Evolutionary conservation across 176 grass and related monocot genomes (phyloP).

Genomic region (Hordeum vulgare): MorexV3_pseudomolecules_assembly NC_058519.1:27576117-27576616

Average conservation of each 20-base stretch:
- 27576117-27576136: not conserved
- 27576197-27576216: not conserved
- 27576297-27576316: not conserved
- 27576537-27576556: not conserved
- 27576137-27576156: not conserved
- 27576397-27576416: not conserved
- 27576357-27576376: not conserved
- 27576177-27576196: not conserved
- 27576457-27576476: not conserved
- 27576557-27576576: not conserved
- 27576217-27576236: not conserved
- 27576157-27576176: not conserved
- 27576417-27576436: not conserved
- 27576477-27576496: not conserved
- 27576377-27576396: not conserved
- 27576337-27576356: not conserved
- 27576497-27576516: not conserved
- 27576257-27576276: not conserved
- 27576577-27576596: not conserved
- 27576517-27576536: not conserved
- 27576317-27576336: not conserved
- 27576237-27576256: not conserved
- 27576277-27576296: not conserved
- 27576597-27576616: not conserved
- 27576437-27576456: not conserved